Percentiles rank a stretch among this genome's conserved stretches.
Conservation (phyloP, 352 stramenopile genomes). For the Elongisporangium anandrum region DNA sequence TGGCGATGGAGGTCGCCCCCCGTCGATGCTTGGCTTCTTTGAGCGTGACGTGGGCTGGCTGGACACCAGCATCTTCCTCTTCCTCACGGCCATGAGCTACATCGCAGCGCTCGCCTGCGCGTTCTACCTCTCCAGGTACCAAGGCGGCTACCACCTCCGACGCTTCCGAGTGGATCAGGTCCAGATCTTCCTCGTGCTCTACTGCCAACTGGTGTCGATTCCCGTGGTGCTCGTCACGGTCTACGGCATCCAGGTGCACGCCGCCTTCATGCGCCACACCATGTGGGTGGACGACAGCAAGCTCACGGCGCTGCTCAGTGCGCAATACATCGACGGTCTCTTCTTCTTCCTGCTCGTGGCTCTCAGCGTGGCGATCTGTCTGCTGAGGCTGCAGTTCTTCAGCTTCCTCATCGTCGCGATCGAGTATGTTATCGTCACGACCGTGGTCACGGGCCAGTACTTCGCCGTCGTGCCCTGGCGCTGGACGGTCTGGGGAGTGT, state of each 20-base stretch:
- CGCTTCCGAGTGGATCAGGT: slow-evolving; percentile 28
- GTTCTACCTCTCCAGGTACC: slow-evolving; percentile 21
- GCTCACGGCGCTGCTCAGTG: slow-evolving; percentile 22
- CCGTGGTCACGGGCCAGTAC: slow-evolving; percentile 21
- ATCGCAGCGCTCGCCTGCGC: slow-evolving; percentile 15
- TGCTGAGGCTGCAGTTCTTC: slow-evolving; percentile 50
- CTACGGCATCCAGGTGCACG: slow-evolving; percentile 31
- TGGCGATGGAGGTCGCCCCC: background rate
- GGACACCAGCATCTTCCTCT: slow-evolving; percentile 15
- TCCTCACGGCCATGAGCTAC: slow-evolving; percentile 22
- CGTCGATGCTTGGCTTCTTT: slow-evolving; percentile 4
- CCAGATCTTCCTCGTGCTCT: slow-evolving; percentile 39
- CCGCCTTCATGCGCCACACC: slow-evolving; percentile 9
- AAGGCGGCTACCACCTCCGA: slow-evolving; percentile 25
- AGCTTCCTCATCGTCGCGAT: slow-evolving; percentile 35
- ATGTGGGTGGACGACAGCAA: slow-evolving; percentile 3
- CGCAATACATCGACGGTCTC: slow-evolving; percentile 31
- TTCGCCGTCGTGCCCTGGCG: slow-evolving; percentile 17
- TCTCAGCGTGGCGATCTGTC: slow-evolving; percentile 26
- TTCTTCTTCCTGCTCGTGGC: slow-evolving; percentile 43
- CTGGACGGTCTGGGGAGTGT: slow-evolving; percentile 17
- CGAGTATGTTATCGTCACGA: slow-evolving; percentile 34
- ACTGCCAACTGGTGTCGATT: slow-evolving; percentile 33
- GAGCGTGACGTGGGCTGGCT: slow-evolving; percentile 16
- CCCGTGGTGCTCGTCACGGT: slow-evolving; percentile 31